Base-by-base conservation (phyloP, 345 rosid species). In the Brassica rapa region DNA sequence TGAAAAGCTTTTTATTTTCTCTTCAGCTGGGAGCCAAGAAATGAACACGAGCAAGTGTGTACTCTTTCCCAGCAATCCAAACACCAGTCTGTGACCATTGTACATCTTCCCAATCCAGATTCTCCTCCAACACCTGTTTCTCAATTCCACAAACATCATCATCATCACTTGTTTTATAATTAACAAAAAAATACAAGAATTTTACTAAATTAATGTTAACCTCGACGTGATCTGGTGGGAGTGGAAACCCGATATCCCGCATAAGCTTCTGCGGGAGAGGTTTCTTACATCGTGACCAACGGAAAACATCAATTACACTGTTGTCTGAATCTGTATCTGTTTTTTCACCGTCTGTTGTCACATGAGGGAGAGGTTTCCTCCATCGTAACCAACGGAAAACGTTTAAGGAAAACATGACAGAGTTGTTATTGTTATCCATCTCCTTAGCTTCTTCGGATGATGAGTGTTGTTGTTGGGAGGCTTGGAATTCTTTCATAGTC, bases 71-170 rank as follows among this genome's bases (percentile, higher is more conserved):
- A 68, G 91, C 93, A 71, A 96, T 87, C 96, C 96, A 91, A 57
- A 93, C 99, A 30, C 99, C 99, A 49, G 96, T 91, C 57, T 93
- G 96, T 14, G 99, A 96, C 99, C 99, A 96, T 33, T 93, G 93
- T 84, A 96, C 93, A 73, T 91, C 99, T 80, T 96, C 99, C 99
- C 99, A 96, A 66, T 96, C 98, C 1, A 94, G 83, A 62, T 88
- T 91, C 72, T 94, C 98, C 82, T 85, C 97, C 85, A 94, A 24
- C 41, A 92, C 97, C 98, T 94, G 81, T 25, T 56, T 96, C 74
- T 32, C 66, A 46, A 24, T 24, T 70, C 76, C 70, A 55, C 23
- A 8, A 53, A 25, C 49, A 53, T 55, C 65, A 68, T 46, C 53
- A 43, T 43, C 9, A 21, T 63, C 60, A 3, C 8, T 15, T 29